A percentile compares a stretch with the other conserved stretches of the same genome.
These are phyloP conservation scores for Pyronema domesticum DNA, from an alignment of 495 filamentous ascomycete species.

Conservation along the genomic window DNA sequence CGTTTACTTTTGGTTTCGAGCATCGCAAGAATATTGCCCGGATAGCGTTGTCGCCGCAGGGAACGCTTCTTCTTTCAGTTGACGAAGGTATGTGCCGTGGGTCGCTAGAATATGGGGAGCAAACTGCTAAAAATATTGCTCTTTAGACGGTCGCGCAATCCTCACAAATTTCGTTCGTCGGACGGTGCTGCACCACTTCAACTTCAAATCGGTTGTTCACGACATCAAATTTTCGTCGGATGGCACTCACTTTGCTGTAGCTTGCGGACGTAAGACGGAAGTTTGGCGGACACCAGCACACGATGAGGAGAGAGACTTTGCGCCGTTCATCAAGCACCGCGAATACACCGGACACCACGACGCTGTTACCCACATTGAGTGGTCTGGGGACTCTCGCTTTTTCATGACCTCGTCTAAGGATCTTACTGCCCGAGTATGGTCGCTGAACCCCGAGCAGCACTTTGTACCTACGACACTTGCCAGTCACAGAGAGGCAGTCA, in stretches of 20 bases:
- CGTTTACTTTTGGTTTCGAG: conserved; percentile 81
- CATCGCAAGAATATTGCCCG: conserved; percentile 85
- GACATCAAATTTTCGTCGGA: conserved; percentile 84
- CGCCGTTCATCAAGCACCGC: conserved; percentile 77
- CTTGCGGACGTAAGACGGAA: conserved; percentile 66
- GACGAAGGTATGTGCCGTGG: conserved; percentile 40
- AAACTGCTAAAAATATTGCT: background rate
- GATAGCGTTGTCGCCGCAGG: conserved; percentile 69
- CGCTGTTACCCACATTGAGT: conserved; percentile 63
- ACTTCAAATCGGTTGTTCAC: conserved; percentile 66
- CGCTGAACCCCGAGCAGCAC: conserved; percentile 64
- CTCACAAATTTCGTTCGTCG: conserved; percentile 74
- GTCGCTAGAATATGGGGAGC: background rate
- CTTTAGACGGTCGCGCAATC: conserved; percentile 63
- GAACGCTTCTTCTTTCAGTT: conserved; percentile 76
- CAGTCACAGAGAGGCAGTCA: conserved; percentile 72
- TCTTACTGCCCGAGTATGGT: conserved; percentile 86
- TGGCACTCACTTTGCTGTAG: conserved; percentile 75
- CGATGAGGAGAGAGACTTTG: conserved; percentile 79
- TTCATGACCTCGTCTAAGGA: conserved; percentile 82
- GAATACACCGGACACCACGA: conserved; percentile 80
- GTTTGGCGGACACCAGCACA: conserved; percentile 81
- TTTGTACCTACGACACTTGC: conserved; percentile 78
- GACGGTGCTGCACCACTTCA: conserved; percentile 78
- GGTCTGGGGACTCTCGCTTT: conserved; percentile 90